phyloP scores from a whole-genome alignment of 139 green algal genomes.

The Chlamydomonas sp. region DNA sequence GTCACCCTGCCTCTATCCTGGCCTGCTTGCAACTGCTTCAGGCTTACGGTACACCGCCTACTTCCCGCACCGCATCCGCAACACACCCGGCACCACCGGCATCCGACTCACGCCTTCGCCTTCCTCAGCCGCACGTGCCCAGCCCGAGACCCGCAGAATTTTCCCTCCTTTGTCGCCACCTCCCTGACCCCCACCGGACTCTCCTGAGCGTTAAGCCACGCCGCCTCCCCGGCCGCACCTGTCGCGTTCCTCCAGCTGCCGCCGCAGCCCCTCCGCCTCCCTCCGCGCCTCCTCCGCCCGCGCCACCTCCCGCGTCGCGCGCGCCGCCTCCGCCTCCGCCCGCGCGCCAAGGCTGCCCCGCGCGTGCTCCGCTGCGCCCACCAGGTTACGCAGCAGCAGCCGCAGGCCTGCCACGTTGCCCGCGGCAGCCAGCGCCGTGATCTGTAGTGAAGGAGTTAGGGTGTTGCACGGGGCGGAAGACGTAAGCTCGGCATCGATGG shows the following conservation, averaged over 20 bases:
- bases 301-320: conserved; percentile 15
- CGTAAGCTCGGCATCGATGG: too few species aligned
- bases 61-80: too few species aligned
- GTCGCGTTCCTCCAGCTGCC: conserved; percentile 17
- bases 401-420: conserved; percentile 34
- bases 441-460: neutral
- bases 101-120: too few species aligned
- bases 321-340: conserved; percentile 5
- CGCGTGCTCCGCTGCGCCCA: conserved; percentile 6
- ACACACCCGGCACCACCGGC: too few species aligned
- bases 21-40: too few species aligned
- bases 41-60: too few species aligned
- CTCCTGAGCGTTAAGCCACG: neutral
- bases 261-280: neutral
- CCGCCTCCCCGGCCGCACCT: neutral
- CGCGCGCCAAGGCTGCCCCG: neutral
- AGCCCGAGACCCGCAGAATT: too few species aligned
- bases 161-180: too few species aligned
- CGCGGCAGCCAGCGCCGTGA: conserved; percentile 4
- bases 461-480: neutral
- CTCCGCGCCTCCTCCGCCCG: neutral
- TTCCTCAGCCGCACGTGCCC: too few species aligned
- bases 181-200: too few species aligned
- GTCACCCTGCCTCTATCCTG: too few species aligned
- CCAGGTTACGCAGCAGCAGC: conserved; percentile 14